Conservation (phyloP, 495 filamentous ascomycete species). For the Penicillium paradoxum region DNA sequence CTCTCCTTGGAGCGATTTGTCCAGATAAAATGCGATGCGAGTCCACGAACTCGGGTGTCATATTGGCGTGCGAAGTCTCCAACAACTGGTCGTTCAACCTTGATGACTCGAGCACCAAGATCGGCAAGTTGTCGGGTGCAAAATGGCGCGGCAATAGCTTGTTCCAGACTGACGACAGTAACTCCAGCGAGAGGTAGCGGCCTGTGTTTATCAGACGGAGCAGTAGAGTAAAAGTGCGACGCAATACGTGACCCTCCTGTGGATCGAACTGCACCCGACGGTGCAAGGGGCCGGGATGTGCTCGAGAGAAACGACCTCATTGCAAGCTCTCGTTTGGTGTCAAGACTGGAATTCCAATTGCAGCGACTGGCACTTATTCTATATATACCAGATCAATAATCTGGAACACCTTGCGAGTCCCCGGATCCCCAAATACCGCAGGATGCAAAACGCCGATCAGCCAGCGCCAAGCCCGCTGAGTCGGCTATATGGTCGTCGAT, state of each 20-base stretch:
- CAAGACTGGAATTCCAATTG: not conserved
- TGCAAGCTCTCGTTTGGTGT: not conserved
- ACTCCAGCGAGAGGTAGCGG: slow-evolving; percentile 39
- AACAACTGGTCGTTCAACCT: slow-evolving; percentile 44
- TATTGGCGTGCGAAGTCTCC: slow-evolving; percentile 50
- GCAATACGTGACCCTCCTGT: not conserved
- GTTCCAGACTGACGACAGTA: slow-evolving; percentile 49
- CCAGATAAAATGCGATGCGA: slow-evolving; percentile 51
- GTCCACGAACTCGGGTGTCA: slow-evolving; percentile 43
- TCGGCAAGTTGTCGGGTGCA: slow-evolving; percentile 50
- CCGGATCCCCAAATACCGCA: not conserved
- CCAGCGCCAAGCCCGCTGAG: slow-evolving; percentile 5
- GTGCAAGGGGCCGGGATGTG: not conserved
- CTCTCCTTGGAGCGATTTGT: slow-evolving; percentile 50
- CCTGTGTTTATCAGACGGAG: slow-evolving; percentile 6
- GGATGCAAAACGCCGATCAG: not conserved
- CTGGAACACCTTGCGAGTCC: not conserved
- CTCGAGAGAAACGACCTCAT: not conserved
- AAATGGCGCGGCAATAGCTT: slow-evolving; percentile 50
- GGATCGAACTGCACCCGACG: not conserved
- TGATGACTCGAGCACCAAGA: slow-evolving; percentile 49
- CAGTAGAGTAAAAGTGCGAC: slow-evolving; percentile 15
- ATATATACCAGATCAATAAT: not conserved
- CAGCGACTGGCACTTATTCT: not conserved
- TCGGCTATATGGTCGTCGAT: not conserved